Percentiles rank a stretch among this genome's conserved stretches.
phyloP scores from a whole-genome alignment of 176 grass and related monocot genomes.

The Rhynchospora pubera region DNA sequence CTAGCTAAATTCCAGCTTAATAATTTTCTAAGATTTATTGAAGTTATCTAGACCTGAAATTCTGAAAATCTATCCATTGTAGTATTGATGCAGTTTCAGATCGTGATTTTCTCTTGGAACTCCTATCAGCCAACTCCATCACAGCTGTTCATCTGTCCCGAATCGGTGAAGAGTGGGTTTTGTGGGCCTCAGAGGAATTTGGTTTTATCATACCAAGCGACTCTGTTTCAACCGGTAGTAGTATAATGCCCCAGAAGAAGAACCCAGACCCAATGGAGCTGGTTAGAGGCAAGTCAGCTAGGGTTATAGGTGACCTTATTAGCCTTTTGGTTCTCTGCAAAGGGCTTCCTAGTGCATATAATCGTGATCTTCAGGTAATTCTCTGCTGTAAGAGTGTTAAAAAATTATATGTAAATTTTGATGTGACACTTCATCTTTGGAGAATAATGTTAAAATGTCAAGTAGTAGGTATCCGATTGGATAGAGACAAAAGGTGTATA shows the following conservation, averaged over 20 bases:
- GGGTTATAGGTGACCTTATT: conserved; percentile 82
- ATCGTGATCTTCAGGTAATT: conserved; percentile 80
- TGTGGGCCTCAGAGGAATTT: conserved; percentile 98
- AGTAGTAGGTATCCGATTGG: not conserved
- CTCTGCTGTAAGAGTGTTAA: not conserved
- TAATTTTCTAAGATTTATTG: not conserved
- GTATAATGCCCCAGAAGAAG: conserved; percentile 99
- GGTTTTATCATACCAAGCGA: conserved; percentile 89
- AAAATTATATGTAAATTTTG: not conserved
- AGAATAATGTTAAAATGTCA: not conserved
- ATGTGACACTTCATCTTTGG: not conserved
- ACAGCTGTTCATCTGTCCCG: conserved; percentile 80
- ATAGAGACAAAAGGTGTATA: not conserved
- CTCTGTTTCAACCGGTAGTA: conserved; percentile 92
- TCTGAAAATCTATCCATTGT: not conserved
- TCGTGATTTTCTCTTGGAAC: conserved; percentile 90
- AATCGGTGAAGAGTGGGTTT: conserved; percentile 96
- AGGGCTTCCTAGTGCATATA: conserved; percentile 92
- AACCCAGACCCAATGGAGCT: conserved; percentile 98
- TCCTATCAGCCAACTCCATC: conserved; percentile 87
- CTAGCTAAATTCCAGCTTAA: not conserved
- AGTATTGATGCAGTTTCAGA: conserved; percentile 99
- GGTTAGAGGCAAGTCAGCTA: conserved; percentile 94
- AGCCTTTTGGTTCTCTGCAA: conserved; percentile 81
- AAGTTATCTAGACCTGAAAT: not conserved